A percentile compares a stretch with the other conserved stretches of the same genome.
These are phyloP conservation scores for Ustilaginoidea virens DNA, from an alignment of 2,329 filamentous ascomycete species.

Conservation along the genomic window DNA sequence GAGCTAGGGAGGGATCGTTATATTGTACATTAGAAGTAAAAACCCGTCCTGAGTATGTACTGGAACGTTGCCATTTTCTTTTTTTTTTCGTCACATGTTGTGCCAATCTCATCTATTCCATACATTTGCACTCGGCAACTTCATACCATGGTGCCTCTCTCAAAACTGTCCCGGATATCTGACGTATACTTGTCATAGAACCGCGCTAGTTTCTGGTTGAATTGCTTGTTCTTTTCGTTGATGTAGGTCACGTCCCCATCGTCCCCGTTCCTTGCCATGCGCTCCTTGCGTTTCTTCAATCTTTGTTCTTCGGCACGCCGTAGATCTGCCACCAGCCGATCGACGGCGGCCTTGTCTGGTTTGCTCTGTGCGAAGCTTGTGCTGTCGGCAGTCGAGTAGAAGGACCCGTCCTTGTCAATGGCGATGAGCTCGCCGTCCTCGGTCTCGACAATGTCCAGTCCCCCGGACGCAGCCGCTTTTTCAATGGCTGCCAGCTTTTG, in stretches of 20 bases:
- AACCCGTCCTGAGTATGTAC: slow-evolving; percentile 1
- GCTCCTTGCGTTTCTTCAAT: slow-evolving; percentile 71
- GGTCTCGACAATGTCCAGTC: slow-evolving; percentile 89
- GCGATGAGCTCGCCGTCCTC: slow-evolving; percentile 88
- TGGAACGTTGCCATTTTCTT: no score
- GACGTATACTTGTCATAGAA: slow-evolving; percentile 99
- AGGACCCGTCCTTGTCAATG: slow-evolving; percentile 77
- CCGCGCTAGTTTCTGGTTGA: slow-evolving; percentile 88
- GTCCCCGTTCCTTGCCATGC: slow-evolving; percentile 63
- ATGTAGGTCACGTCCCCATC: slow-evolving; percentile 94
- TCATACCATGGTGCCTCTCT: slow-evolving; percentile 88
- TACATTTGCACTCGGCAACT: slow-evolving; percentile 1
- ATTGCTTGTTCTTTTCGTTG: slow-evolving; percentile 99
- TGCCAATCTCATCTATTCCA: no score
- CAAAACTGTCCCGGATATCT: slow-evolving; percentile 94
- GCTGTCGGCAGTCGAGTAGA: slow-evolving; percentile 79
- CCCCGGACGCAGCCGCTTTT: slow-evolving; percentile 67
- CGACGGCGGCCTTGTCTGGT: slow-evolving; percentile 74
- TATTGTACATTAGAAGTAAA: slow-evolving; percentile 26
- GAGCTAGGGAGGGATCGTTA: no score
- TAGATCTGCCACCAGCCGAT: slow-evolving; percentile 74
- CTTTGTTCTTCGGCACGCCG: slow-evolving; percentile 76
- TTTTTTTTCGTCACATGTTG: no score
- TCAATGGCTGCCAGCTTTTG: slow-evolving; percentile 78
- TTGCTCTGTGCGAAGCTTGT: slow-evolving; percentile 71